These are phyloP conservation scores for Calonectria henricotiae DNA, from an alignment of 2,329 filamentous ascomycete species.

Conservation along the genomic window DNA sequence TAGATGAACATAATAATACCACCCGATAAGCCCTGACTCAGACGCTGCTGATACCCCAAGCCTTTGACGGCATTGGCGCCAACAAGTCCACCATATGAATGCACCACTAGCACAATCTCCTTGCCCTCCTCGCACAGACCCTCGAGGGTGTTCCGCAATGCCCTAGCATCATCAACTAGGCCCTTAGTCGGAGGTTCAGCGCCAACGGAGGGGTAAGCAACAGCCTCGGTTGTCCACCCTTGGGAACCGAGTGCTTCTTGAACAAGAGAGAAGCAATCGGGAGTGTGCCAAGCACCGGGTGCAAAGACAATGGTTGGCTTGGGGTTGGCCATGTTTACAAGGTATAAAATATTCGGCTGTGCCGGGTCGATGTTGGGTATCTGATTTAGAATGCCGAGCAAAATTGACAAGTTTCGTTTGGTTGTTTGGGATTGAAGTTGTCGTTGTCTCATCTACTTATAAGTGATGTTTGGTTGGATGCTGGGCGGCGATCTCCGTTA, in stretches of 20 bases:
- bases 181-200: conserved; percentile 51
- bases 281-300: conserved; percentile 60
- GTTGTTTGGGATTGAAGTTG: neutral
- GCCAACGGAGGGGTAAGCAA: conserved; percentile 56
- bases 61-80: conserved; percentile 59
- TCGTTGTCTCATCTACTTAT: conserved; percentile 9
- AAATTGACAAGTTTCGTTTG: neutral
- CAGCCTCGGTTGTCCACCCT: conserved; percentile 56
- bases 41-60: conserved; percentile 56
- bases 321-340: conserved; percentile 23
- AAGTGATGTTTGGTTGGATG: neutral
- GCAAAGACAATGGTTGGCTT: conserved; percentile 56
- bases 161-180: conserved; percentile 54
- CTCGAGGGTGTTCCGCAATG: conserved; percentile 52
- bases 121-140: conserved; percentile 57
- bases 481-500: neutral
- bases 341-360: neutral
- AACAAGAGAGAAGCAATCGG: conserved; percentile 54
- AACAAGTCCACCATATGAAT: conserved; percentile 64
- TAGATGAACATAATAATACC: conserved; percentile 61
- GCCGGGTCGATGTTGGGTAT: neutral
- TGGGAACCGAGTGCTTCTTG: conserved; percentile 52
- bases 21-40: conserved; percentile 55
- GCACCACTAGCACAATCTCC: conserved; percentile 61
- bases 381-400: neutral